phyloP scores from a whole-genome alignment of 805 yeast species.

The Scheffersomyces amazonensis region DNA sequence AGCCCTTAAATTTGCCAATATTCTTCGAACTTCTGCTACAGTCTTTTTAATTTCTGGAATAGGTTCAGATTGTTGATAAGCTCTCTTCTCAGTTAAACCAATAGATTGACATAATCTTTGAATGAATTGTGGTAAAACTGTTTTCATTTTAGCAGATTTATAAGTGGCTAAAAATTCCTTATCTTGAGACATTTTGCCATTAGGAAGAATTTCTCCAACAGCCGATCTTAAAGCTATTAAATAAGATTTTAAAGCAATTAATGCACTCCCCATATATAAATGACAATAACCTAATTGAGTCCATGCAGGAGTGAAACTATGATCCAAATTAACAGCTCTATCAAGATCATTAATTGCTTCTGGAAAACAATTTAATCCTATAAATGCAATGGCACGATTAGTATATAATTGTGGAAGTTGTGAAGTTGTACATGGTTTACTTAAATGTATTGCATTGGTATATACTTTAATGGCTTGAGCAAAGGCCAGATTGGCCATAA shows the following conservation, averaged over 20 bases:
- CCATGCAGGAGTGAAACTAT: conserved; percentile 41
- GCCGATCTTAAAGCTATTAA: conserved; percentile 25
- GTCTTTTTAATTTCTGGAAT: conserved; percentile 18
- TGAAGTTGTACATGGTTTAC: background rate
- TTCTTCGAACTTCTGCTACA: conserved; percentile 22
- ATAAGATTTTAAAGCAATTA: conserved; percentile 32
- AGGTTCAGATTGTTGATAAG: conserved; percentile 32
- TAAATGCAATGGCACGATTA: conserved; percentile 40
- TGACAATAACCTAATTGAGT: conserved; percentile 43
- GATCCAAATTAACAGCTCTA: conserved; percentile 26
- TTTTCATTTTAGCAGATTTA: conserved; percentile 15
- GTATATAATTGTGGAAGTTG: conserved; percentile 29
- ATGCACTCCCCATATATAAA: conserved; percentile 35
- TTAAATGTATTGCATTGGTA: conserved; percentile 30
- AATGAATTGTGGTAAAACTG: conserved; percentile 37
- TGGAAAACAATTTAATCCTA: conserved; percentile 37
- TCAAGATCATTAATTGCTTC: conserved; percentile 39
- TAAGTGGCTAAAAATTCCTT: conserved; percentile 14
- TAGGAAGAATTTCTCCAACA: conserved; percentile 31
- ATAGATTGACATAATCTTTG: conserved; percentile 32
- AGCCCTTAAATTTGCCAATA: conserved; percentile 22
- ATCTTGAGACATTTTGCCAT: conserved; percentile 13
- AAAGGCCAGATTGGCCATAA: conserved; percentile 32
- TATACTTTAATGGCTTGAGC: conserved; percentile 39
- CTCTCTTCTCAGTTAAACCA: conserved; percentile 33